phyloP scores from a whole-genome alignment of 768 basidiomycete genomes.

The Chiua virens region DNA sequence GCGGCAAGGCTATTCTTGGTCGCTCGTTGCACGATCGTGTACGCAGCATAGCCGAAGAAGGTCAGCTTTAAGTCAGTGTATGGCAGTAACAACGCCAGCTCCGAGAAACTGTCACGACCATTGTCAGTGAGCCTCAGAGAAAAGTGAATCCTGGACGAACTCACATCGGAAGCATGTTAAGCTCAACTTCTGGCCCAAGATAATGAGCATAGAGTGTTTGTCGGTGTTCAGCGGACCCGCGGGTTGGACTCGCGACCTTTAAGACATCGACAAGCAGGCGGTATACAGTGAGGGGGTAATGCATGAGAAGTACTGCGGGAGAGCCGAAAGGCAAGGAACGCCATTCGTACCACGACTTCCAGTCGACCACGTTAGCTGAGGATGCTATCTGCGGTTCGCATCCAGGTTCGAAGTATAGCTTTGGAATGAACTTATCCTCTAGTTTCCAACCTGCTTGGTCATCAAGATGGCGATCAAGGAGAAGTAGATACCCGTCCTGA shows the following conservation, averaged over 20 bases:
- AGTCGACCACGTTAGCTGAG: constrained; percentile 34
- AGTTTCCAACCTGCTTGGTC: constrained; percentile 39
- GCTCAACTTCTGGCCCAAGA: constrained; percentile 41
- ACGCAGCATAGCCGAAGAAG: constrained; percentile 38
- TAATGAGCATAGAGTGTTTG: constrained; percentile 36
- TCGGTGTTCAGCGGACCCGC: constrained; percentile 20
- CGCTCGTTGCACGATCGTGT: constrained; percentile 32
- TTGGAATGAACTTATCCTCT: constrained; percentile 34
- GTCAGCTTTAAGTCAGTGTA: constrained; percentile 45
- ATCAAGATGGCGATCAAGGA: constrained; percentile 32
- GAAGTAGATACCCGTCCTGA: constrained; percentile 34
- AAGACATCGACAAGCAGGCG: constrained; percentile 37
- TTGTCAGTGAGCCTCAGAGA: not conserved
- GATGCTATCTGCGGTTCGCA: constrained; percentile 28
- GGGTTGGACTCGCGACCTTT: constrained; percentile 26
- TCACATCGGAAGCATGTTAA: constrained; percentile 41
- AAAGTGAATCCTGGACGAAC: constrained; percentile 9
- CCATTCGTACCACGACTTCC: constrained; percentile 48
- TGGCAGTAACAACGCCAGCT: constrained; percentile 45
- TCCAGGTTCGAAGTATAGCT: constrained; percentile 28
- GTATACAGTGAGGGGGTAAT: constrained; percentile 44
- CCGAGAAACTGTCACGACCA: constrained; percentile 40
- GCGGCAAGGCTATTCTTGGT: constrained; percentile 33
- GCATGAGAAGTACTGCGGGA: constrained; percentile 44
- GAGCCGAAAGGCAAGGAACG: constrained; percentile 42